Base-by-base conservation (phyloP, 495 filamentous ascomycete genomes). In the Talaromyces stipitatus region DNA sequence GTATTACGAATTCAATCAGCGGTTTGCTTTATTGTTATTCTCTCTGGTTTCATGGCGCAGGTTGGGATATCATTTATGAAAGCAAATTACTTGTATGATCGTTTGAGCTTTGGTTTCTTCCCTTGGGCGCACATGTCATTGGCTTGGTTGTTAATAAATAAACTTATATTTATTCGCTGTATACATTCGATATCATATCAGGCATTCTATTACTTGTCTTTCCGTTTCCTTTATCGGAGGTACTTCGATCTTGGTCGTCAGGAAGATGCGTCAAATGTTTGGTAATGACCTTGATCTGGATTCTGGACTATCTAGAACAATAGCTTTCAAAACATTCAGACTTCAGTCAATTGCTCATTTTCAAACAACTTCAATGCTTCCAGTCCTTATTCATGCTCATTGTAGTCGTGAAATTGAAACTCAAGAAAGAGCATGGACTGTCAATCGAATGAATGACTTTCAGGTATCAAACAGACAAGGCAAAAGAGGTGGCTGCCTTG, bases 21-120 rank as follows among this genome's bases (percentile, higher is more conserved):
- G n/a, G n/a, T n/a, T n/a, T n/a, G n/a, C 29, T 24, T 48, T 48
- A 28, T 45, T 55, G 43, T 50, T 59, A 16, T 58, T 45, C 7
- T 24, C 14, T n/a, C 12, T 28, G 50, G 50, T 4, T 28, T 27
- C 27, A 52, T 14, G 50, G 50, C 50, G 50, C 50, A 52, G 32
- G n/a, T 20, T 41, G n/a, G 36, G 36, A 18, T 8, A 7, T 18
- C 36, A 41, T 16, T 41, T 41, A 41, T 20, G n/a, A 41, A 41
- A 41, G n/a, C n/a, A 41, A 18, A 6, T 9, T 41, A 41, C 36
- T 20, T 41, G 36, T 41, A 41, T 41, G 36, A 9, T 41, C 16
- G 36, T 41, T 38, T 41, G n/a, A 18, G 36, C n/a, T 41, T 41
- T 41, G 36, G 18, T 32, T 41, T 18, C 36, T 41, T 41, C 11